These are phyloP conservation scores for Chrysoporthe puriensis DNA, from an alignment of 2,329 filamentous ascomycete species.

Conservation along the genomic window DNA sequence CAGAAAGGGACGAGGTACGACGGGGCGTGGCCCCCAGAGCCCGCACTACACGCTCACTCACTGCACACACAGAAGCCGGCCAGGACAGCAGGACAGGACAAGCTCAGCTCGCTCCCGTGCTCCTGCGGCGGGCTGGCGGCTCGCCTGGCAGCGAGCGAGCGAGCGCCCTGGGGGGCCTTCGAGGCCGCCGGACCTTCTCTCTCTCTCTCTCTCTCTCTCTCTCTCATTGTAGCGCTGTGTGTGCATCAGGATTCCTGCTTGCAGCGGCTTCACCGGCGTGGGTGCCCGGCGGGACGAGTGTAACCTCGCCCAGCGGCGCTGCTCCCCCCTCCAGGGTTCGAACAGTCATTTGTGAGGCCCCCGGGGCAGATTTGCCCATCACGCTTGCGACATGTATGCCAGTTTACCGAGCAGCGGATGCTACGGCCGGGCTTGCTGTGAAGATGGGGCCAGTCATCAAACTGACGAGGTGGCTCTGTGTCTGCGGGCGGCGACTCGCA, in stretches of 20 bases:
- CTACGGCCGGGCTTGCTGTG: background rate
- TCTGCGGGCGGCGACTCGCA: no score
- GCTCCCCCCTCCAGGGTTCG: background rate
- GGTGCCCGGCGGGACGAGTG: slow-evolving; percentile 8
- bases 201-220: no score
- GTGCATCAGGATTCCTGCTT: background rate
- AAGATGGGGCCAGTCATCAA: background rate
- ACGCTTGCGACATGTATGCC: background rate
- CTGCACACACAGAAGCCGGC: background rate
- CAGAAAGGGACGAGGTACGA: background rate
- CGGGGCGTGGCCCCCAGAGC: background rate
- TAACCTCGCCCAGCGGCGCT: slow-evolving; percentile 2
- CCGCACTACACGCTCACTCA: no score
- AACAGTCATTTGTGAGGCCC: background rate
- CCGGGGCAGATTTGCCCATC: background rate
- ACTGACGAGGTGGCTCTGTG: background rate
- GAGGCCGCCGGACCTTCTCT: background rate
- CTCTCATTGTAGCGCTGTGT: background rate
- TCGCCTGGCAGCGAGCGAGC: slow-evolving; percentile 3
- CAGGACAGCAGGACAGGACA: slow-evolving; percentile 2
- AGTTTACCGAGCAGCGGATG: background rate
- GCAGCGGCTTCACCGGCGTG: slow-evolving; percentile 12
- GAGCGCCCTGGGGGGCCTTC: background rate
- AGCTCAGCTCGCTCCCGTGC: slow-evolving; percentile 7
- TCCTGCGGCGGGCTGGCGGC: slow-evolving; percentile 9